phyloP scores from a whole-genome alignment of 176 grass and related monocot species.

The Carex scoparia region DNA sequence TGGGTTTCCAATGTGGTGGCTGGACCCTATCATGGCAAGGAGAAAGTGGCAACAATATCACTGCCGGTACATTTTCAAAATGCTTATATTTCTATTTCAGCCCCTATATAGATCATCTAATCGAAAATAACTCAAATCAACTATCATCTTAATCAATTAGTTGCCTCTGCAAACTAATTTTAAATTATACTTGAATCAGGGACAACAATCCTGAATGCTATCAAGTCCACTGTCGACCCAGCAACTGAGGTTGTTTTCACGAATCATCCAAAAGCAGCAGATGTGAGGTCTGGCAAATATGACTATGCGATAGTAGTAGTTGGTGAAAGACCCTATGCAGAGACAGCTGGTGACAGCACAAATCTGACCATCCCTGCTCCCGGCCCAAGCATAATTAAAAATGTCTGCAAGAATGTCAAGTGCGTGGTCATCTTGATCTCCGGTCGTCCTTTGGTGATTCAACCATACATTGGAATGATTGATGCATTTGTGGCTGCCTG shows the following conservation, averaged over 20 bases:
- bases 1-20: slow-evolving; percentile 73
- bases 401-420: slow-evolving; percentile 51
- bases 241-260: slow-evolving; percentile 38
- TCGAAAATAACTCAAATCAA: neutral
- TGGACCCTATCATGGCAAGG: slow-evolving; percentile 77
- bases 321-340: slow-evolving; percentile 52
- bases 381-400: slow-evolving; percentile 50
- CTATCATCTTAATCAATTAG: neutral
- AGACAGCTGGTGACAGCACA: slow-evolving; percentile 52
- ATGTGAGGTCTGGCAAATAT: slow-evolving; percentile 29
- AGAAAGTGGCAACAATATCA: slow-evolving; percentile 48
- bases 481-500: slow-evolving; percentile 84
- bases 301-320: slow-evolving; percentile 55
- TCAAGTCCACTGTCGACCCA: slow-evolving; percentile 45
- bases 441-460: slow-evolving; percentile 66
- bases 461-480: slow-evolving; percentile 60
- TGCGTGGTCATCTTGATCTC: slow-evolving; percentile 72
- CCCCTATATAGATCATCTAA: neutral
- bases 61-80: slow-evolving; percentile 29
- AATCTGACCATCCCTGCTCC: slow-evolving; percentile 54
- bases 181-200: slow-evolving; percentile 19
- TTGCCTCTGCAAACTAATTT: neutral
- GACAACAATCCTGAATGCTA: slow-evolving; percentile 54
- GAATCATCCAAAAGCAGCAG: slow-evolving; percentile 22
- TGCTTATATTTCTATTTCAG: neutral